Conservation (phyloP, 2,329 filamentous ascomycete species). For the Microdochium nivale region DNA sequence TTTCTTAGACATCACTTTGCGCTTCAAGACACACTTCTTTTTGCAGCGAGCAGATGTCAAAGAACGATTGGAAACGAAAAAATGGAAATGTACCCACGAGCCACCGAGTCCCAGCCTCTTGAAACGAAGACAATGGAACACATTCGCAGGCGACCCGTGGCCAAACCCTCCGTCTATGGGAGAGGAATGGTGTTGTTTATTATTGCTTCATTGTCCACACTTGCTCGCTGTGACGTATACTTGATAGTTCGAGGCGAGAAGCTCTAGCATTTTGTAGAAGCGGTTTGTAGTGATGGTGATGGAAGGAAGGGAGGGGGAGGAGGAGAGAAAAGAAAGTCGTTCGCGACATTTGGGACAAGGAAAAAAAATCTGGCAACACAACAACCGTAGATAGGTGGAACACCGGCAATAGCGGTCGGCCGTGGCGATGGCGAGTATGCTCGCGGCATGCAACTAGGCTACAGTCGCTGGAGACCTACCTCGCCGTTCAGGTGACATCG, state of each 20-base stretch:
- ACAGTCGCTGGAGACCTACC: too few relatives aligned
- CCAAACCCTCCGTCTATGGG: not conserved
- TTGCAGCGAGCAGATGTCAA: not conserved
- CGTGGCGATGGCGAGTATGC: too few relatives aligned
- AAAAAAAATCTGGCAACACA: too few relatives aligned
- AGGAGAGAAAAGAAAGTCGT: not conserved
- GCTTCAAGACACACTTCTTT: conserved; percentile 13
- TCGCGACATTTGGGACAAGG: too few relatives aligned
- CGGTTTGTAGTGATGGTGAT: conserved; percentile 13
- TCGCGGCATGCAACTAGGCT: too few relatives aligned
- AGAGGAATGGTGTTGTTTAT: conserved; percentile 20
- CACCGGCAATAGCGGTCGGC: too few relatives aligned
- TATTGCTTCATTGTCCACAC: conserved; percentile 64
- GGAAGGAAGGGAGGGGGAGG: not conserved
- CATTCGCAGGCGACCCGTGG: not conserved
- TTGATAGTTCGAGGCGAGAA: conserved; percentile 40
- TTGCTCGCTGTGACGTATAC: conserved; percentile 46
- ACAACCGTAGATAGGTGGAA: too few relatives aligned
- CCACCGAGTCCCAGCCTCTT: conserved; percentile 15
- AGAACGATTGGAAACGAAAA: not conserved
- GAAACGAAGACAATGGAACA: conserved; percentile 9
- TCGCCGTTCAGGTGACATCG: too few relatives aligned
- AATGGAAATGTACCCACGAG: conserved; percentile 11
- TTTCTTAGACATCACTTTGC: too few relatives aligned
- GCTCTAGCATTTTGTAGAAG: conserved; percentile 61